Conservation (phyloP, 2,329 filamentous ascomycete species). For the Chaetomiaceae sp. region DNA sequence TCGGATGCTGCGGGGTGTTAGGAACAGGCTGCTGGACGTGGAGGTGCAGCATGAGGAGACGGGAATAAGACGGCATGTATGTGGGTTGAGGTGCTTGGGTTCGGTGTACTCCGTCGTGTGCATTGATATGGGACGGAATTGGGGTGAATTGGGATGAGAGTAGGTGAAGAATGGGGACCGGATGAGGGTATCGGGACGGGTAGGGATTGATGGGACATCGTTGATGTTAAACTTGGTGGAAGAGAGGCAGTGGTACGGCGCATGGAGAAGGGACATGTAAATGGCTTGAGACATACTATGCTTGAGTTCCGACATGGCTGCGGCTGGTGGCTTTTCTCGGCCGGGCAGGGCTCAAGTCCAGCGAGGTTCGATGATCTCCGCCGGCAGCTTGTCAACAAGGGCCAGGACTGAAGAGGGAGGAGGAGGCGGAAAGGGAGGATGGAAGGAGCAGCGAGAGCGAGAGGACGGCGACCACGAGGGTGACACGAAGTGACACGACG, state of each 20-base stretch:
- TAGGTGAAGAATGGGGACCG: too few relatives aligned
- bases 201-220: too few relatives aligned
- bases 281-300: conserved; percentile 12
- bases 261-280: too few relatives aligned
- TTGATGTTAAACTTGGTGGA: too few relatives aligned
- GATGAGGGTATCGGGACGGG: too few relatives aligned
- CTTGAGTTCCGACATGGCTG: conserved; percentile 17
- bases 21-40: background rate
- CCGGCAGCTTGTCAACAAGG: background rate
- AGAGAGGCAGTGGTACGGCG: too few relatives aligned
- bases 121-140: too few relatives aligned
- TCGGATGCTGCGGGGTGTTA: conserved; percentile 6
- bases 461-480: background rate
- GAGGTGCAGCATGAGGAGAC: background rate
- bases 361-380: background rate
- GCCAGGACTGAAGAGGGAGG: background rate
- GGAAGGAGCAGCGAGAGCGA: background rate
- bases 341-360: background rate
- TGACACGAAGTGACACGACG: background rate
- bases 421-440: background rate
- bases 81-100: too few relatives aligned
- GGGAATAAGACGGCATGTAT: too few relatives aligned
- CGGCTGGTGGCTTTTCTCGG: background rate
- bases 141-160: too few relatives aligned
- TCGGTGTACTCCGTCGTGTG: too few relatives aligned